phyloP scores from a whole-genome alignment of 257 asterid species.

The Salvia miltiorrhiza region DNA sequence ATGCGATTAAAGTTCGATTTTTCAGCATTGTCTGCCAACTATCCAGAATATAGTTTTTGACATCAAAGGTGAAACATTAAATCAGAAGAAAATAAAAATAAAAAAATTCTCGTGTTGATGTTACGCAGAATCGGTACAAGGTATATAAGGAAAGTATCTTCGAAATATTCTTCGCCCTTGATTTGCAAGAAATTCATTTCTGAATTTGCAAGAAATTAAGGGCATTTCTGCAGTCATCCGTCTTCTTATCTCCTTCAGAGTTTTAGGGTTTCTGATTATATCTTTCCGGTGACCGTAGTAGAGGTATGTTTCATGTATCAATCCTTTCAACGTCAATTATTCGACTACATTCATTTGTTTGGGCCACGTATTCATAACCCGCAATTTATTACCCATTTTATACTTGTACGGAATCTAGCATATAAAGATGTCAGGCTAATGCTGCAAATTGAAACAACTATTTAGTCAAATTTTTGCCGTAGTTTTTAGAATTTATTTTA shows the following conservation, averaged over 20 bases:
- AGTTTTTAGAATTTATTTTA: not conserved
- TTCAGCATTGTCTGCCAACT: not conserved
- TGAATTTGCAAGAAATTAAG: constrained; percentile 29
- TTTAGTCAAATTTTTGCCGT: not conserved
- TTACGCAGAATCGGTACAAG: constrained; percentile 1
- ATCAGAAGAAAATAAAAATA: not conserved
- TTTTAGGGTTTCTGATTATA: constrained; percentile 46
- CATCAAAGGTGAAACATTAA: not conserved
- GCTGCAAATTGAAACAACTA: constrained; percentile 4
- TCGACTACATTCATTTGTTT: constrained; percentile 23
- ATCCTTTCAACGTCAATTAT: constrained; percentile 10
- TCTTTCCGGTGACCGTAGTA: constrained; percentile 4
- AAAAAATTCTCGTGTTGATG: not conserved
- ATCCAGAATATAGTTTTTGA: not conserved
- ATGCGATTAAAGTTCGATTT: not conserved
- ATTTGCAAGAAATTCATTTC: constrained; percentile 20
- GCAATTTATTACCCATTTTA: not conserved
- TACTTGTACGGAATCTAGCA: not conserved
- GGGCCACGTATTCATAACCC: constrained; percentile 5
- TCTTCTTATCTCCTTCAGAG: constrained; percentile 11
- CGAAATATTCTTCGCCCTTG: constrained; percentile 41
- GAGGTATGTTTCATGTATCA: constrained; percentile 31
- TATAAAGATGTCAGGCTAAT: constrained; percentile 6
- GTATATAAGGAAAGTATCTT: constrained; percentile 34
- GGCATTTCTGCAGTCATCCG: constrained; percentile 34